Conservation (phyloP, 495 filamentous ascomycete genomes). For the Penicillium fimorum region DNA sequence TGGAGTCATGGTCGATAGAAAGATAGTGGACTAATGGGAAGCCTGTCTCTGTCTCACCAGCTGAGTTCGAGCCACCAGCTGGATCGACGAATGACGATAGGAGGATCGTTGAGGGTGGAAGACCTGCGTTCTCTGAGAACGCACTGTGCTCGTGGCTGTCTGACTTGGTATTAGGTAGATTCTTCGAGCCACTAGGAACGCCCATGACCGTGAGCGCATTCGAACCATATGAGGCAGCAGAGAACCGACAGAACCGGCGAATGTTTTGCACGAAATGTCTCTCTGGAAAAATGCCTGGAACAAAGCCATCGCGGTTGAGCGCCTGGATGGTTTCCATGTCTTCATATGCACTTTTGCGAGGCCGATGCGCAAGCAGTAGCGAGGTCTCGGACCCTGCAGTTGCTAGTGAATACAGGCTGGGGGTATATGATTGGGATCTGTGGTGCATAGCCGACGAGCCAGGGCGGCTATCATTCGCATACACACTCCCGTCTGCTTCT, state of each 20-base stretch:
- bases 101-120: constrained; percentile 66
- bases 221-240: constrained; percentile 73
- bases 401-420: constrained; percentile 70
- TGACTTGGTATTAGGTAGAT: constrained; percentile 35
- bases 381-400: constrained; percentile 65
- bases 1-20: constrained; percentile 72
- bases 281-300: constrained; percentile 65
- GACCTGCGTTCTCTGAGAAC: constrained; percentile 68
- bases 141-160: constrained; percentile 65
- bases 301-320: constrained; percentile 54
- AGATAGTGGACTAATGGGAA: constrained; percentile 79
- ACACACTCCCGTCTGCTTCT: constrained; percentile 42
- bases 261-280: constrained; percentile 69
- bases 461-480: constrained; percentile 32
- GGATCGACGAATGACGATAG: constrained; percentile 75
- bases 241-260: constrained; percentile 71
- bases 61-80: constrained; percentile 68
- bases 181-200: constrained; percentile 50
- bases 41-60: constrained; percentile 68
- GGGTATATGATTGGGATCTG: constrained; percentile 40
- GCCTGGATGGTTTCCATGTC: constrained; percentile 54
- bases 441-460: constrained; percentile 32
- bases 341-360: constrained; percentile 53
- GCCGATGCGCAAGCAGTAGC: constrained; percentile 56
- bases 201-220: constrained; percentile 71